Evolutionary conservation across 495 filamentous ascomycete species (phyloP).

Genomic region (Penicillium herquei): DNA sequence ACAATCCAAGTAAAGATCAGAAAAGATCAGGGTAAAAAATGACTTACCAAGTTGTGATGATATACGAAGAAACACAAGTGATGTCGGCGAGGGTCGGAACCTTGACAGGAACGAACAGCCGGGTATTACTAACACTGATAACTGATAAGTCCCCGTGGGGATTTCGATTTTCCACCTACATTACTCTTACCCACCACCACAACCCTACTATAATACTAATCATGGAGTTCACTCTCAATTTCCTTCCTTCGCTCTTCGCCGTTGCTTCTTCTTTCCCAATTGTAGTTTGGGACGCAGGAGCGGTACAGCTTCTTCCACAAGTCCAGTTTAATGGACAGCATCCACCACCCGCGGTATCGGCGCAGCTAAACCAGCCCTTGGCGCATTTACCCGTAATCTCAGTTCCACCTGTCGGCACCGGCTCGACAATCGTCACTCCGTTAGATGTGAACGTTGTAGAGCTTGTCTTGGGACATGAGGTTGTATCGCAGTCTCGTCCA

Average conservation of each 20-base stretch:
- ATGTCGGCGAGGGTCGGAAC: no score
- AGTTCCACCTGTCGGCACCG: slow-evolving; percentile 39
- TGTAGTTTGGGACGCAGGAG: slow-evolving; percentile 47
- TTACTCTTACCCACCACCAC: background rate
- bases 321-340: slow-evolving; percentile 76
- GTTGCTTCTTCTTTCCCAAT: slow-evolving; percentile 57
- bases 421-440: slow-evolving; percentile 67
- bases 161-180: slow-evolving; percentile 6
- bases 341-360: slow-evolving; percentile 60
- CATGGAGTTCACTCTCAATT: slow-evolving; percentile 3
- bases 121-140: slow-evolving; percentile 16
- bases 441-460: slow-evolving; percentile 60
- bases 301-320: slow-evolving; percentile 74
- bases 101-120: slow-evolving; percentile 11
- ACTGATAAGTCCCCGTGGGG: slow-evolving; percentile 1
- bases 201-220: background rate
- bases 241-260: background rate
- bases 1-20: slow-evolving; percentile 1
- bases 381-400: slow-evolving; percentile 57
- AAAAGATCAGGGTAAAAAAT: background rate
- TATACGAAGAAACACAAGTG: slow-evolving; percentile 5
- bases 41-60: slow-evolving; percentile 15
- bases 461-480: slow-evolving; percentile 60
- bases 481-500: slow-evolving; percentile 74
- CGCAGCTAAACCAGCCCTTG: slow-evolving; percentile 74